Evolutionary conservation across 257 asterid species (phyloP), one percentile per base, ranked within the genome.

Genomic region (Asclepias syriaca): DNA sequence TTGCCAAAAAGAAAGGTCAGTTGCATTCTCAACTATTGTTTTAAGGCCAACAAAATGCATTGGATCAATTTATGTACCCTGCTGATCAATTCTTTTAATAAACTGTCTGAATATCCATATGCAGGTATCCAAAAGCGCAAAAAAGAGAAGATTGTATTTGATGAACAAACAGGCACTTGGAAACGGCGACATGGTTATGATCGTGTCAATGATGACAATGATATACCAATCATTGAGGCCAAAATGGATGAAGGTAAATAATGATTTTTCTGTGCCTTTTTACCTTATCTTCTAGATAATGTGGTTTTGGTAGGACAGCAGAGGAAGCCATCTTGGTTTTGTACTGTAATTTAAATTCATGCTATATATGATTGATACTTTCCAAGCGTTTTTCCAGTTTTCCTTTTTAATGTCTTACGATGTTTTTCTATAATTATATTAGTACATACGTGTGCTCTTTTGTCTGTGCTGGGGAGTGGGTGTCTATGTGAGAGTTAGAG

Each of bases 1-100:
- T 95, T 79, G 98, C 99, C 70, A 72, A 83, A 71, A 90, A 87
- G 90, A 95, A 88, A 90, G 99, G 99, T 91, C 27, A n/a, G 85
- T 64, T 37, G 1, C 43, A 65, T 34, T 54, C 24, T 46, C 63
- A 29, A 43, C 24, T 34, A 53, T 18, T 40, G 66, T 34, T 7
- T 43, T 29, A 54, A 39, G 76, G 70, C 55, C 50, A 29, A 21
- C 18, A 8, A 15, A 71, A 29, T 73, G 68, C 60, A 51, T n/a
- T 16, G 2, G 63, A 19, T 40, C 24, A 27, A 18, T 73, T 24
- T 21, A 50, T 21, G 5, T n/a, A 58, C 51, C 34, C 9, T 48
- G 27, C 18, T 54, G 53, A 24, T 46, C 63, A 0, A 29, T 22
- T 39, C 56, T 32, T 71, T 14, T 29, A 13, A 37, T 34, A 53